Conservation (phyloP, 1,284 basidiomycete species). For the Chalciporus sp. region DNA sequence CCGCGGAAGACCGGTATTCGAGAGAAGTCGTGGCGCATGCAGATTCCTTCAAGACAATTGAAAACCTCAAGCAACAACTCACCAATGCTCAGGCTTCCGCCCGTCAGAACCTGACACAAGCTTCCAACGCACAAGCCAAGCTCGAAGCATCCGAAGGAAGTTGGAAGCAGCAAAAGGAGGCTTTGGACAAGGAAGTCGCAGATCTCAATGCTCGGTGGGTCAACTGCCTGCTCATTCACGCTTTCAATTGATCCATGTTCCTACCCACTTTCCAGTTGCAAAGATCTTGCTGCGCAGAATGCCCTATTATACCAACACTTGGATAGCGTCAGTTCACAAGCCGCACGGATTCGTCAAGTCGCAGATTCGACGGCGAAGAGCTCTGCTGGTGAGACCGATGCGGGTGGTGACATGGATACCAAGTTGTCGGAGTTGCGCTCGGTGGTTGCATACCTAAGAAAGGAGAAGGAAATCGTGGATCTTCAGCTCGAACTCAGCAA, state of each 20-base stretch:
- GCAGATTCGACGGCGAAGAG: conserved; percentile 51
- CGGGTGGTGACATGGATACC: conserved; percentile 51
- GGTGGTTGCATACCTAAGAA: conserved; percentile 81
- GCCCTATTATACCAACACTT: conserved; percentile 80
- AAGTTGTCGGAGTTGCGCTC: conserved; percentile 75
- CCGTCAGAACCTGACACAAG: conserved; percentile 58
- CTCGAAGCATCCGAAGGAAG: conserved; percentile 70
- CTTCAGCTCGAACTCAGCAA: conserved; percentile 85
- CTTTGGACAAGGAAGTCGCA: conserved; percentile 75
- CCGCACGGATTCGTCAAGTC: conserved; percentile 73
- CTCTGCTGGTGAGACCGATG: conserved; percentile 46
- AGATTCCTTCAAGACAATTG: conserved; percentile 74
- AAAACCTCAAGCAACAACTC: conserved; percentile 67
- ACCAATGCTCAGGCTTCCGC: conserved; percentile 49
- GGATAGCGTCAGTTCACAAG: conserved; percentile 83
- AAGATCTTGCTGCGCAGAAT: conserved; percentile 81
- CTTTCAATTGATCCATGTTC: not conserved
- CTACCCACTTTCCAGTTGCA: conserved; percentile 48
- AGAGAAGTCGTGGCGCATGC: conserved; percentile 84
- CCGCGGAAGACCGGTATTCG: conserved; percentile 81
- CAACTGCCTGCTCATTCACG: not conserved
- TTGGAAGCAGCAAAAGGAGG: conserved; percentile 78
- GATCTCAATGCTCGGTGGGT: conserved; percentile 70
- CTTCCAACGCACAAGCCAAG: conserved; percentile 78
- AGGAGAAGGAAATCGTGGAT: conserved; percentile 90